phyloP scores from a whole-genome alignment of 768 basidiomycete genomes.

The Hygrophoropsis aurantiaca region DNA sequence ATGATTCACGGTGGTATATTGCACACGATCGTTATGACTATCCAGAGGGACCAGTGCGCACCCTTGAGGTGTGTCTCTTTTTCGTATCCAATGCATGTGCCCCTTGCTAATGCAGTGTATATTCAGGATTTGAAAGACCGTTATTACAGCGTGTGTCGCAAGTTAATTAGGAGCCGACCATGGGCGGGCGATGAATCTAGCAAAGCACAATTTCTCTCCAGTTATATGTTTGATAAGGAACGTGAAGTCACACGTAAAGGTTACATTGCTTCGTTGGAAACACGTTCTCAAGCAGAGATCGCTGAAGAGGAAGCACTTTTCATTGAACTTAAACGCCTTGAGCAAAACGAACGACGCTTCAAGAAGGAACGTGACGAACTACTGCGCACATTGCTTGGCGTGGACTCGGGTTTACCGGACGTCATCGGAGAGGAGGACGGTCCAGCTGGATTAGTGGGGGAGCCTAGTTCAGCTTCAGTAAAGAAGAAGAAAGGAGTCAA shows the following conservation, averaged over 20 bases:
- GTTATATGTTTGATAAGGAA: slow-evolving; percentile 88
- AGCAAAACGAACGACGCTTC: slow-evolving; percentile 88
- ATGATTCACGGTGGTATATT: slow-evolving; percentile 87
- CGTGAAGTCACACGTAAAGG: slow-evolving; percentile 87
- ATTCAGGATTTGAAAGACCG: slow-evolving; percentile 88
- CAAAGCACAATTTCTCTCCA: slow-evolving; percentile 65
- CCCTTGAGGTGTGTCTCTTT: slow-evolving; percentile 64
- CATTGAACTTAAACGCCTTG: slow-evolving; percentile 90
- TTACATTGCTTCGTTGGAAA: slow-evolving; percentile 84
- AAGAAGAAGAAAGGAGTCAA: slow-evolving; percentile 63
- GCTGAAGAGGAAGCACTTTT: slow-evolving; percentile 95
- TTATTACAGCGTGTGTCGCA: slow-evolving; percentile 89
- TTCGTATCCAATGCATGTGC: background rate
- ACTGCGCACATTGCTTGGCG: slow-evolving; percentile 77
- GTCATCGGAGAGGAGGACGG: slow-evolving; percentile 65
- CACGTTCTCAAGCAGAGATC: slow-evolving; percentile 84
- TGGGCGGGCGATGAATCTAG: slow-evolving; percentile 80
- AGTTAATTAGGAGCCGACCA: slow-evolving; percentile 79
- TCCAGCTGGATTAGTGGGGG: slow-evolving; percentile 43
- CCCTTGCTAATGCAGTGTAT: background rate
- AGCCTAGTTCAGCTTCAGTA: slow-evolving; percentile 24
- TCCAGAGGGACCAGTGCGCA: slow-evolving; percentile 48
- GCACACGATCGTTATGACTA: slow-evolving; percentile 89
- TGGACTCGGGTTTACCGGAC: slow-evolving; percentile 84
- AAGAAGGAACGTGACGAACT: slow-evolving; percentile 87